phyloP scores from a whole-genome alignment of 2,329 filamentous ascomycete genomes.

The Botrytis porri region DNA sequence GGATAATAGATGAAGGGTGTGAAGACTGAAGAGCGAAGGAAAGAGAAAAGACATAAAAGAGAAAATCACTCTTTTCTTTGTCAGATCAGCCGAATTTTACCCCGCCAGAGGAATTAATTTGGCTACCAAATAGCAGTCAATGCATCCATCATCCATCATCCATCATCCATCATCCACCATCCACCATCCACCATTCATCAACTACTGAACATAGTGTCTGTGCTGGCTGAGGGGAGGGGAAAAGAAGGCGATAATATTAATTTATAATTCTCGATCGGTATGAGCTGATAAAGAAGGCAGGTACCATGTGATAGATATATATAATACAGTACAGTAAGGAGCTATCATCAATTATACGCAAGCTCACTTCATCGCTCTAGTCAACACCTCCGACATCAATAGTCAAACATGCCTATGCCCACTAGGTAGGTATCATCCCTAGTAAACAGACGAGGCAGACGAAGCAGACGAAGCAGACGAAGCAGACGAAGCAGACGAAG shows the following conservation, averaged over 20 bases:
- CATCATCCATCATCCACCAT: not conserved
- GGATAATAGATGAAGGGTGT: not conserved
- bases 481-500: too few relatives aligned
- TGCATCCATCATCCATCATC: not conserved
- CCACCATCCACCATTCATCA: not conserved
- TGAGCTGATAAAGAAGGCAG: not conserved
- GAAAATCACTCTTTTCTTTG: not conserved
- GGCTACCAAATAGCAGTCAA: not conserved
- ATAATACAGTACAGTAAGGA: too few relatives aligned
- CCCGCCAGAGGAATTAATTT: not conserved
- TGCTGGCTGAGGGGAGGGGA: not conserved
- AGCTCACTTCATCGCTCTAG: too few relatives aligned
- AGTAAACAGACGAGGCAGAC: too few relatives aligned
- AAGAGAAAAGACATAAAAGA: not conserved
- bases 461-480: not conserved
- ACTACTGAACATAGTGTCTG: not conserved
- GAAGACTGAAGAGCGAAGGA: not conserved
- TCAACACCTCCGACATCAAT: too few relatives aligned
- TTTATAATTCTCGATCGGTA: not conserved
- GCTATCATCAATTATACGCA: too few relatives aligned
- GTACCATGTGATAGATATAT: not conserved
- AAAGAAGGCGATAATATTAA: not conserved
- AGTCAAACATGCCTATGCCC: too few relatives aligned
- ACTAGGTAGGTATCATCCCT: too few relatives aligned
- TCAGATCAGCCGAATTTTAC: not conserved